Evolutionary conservation across 345 rosid species (phyloP).

Genomic region (Syzygium oleosum): DNA sequence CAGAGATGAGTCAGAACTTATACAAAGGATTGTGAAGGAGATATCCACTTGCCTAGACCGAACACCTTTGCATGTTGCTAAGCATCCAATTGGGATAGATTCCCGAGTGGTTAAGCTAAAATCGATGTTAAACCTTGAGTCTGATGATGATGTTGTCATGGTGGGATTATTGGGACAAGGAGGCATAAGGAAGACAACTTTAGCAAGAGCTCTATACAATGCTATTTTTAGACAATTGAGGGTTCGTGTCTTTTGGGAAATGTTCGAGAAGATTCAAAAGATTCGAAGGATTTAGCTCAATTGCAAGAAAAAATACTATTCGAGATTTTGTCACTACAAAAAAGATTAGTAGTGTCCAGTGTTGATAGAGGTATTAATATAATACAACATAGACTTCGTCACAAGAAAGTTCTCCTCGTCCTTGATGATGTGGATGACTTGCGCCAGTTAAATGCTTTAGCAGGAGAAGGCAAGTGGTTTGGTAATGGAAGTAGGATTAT

Average conservation of each 20-base stretch:
- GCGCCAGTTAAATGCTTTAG: rapidly evolving
- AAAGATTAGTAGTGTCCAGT: too few species aligned
- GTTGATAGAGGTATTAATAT: neutral
- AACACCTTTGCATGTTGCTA: too few species aligned
- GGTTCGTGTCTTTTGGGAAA: too few species aligned
- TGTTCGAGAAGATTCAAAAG: too few species aligned
- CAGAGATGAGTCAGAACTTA: neutral
- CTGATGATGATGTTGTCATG: neutral
- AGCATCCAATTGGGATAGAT: neutral
- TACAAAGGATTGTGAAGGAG: too few species aligned
- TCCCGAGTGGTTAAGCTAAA: neutral
- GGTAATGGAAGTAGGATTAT: neutral
- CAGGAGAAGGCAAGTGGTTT: neutral
- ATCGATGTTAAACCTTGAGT: neutral
- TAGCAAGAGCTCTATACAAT: too few species aligned
- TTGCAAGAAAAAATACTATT: too few species aligned
- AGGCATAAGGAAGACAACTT: neutral
- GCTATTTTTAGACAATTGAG: too few species aligned
- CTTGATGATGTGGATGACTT: neutral
- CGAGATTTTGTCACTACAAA: too few species aligned
- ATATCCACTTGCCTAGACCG: neutral
- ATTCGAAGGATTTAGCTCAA: too few species aligned
- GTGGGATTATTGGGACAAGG: neutral
- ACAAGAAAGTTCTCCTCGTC: neutral
- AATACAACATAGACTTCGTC: rapidly evolving